Evolutionary conservation across 257 asterid species (phyloP).

Genomic region (Lantana camara): DNA sequence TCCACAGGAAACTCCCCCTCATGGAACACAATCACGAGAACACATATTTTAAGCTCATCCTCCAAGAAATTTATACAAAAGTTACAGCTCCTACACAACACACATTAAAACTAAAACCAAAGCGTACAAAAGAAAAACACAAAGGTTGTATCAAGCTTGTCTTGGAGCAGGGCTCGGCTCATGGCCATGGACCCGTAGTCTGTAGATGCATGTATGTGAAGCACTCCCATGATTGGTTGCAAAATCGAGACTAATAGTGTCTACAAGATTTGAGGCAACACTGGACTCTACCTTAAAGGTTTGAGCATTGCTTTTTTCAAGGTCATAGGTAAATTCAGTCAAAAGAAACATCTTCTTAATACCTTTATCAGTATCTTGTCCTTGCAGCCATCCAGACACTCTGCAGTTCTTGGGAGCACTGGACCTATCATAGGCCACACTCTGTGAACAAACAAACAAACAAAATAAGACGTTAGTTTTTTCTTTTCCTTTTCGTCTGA

Average conservation of each 20-base stretch:
- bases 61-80: slow-evolving; percentile 1
- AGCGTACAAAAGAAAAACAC: neutral
- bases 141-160: slow-evolving; percentile 33
- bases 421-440: slow-evolving; percentile 88
- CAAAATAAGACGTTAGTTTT: slow-evolving; percentile 23
- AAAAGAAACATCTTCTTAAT: slow-evolving; percentile 46
- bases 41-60: neutral
- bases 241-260: slow-evolving; percentile 74
- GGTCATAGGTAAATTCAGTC: slow-evolving; percentile 76
- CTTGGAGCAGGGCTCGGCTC: slow-evolving; percentile 46
- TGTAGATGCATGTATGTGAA: slow-evolving; percentile 84
- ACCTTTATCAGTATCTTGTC: slow-evolving; percentile 34
- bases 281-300: slow-evolving; percentile 67
- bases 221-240: slow-evolving; percentile 78
- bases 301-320: slow-evolving; percentile 72
- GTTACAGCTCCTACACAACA: slow-evolving; percentile 18
- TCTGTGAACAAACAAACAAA: slow-evolving; percentile 44
- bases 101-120: neutral
- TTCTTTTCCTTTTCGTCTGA: no score
- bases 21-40: neutral
- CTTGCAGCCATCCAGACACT: slow-evolving; percentile 81
- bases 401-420: slow-evolving; percentile 93
- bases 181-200: slow-evolving; percentile 85
- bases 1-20: slow-evolving; percentile 11
- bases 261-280: slow-evolving; percentile 45